Percentiles rank a stretch among this genome's conserved stretches.
These are phyloP conservation scores for Trametes sanguinea DNA, from an alignment of 768 basidiomycete genomes.

Conservation along the genomic window DNA sequence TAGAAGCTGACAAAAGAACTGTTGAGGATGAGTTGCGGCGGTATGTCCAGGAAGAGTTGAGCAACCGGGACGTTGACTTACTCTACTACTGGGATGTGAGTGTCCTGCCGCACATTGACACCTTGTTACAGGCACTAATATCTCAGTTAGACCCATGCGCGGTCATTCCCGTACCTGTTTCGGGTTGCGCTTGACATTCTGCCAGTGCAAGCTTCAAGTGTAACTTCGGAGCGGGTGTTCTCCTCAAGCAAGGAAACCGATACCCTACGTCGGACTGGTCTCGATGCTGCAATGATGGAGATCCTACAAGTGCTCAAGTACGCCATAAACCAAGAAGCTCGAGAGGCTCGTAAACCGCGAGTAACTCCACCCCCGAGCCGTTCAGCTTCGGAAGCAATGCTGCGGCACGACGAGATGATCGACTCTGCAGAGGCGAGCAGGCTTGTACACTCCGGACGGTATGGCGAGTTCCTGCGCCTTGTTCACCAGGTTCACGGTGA, in stretches of 20 bases:
- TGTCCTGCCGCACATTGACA: not conserved
- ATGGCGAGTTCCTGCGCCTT: no score
- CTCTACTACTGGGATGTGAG: slow-evolving; percentile 2
- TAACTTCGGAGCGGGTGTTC: not conserved
- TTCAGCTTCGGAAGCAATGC: not conserved
- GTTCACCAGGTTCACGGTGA: no score
- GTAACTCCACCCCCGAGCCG: not conserved
- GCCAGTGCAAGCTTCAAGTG: slow-evolving; percentile 3
- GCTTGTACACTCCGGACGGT: no score
- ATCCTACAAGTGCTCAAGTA: slow-evolving; percentile 7
- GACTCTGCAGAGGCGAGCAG: no score
- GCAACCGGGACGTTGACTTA: not conserved
- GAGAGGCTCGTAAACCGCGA: not conserved
- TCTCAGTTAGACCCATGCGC: not conserved
- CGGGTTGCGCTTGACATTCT: slow-evolving; percentile 8
- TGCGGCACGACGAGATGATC: not conserved
- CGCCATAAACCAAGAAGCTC: not conserved
- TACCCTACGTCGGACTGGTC: not conserved
- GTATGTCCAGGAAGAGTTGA: no score
- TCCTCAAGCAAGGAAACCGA: not conserved
- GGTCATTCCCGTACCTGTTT: not conserved
- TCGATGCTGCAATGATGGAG: not conserved
- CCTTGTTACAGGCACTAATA: not conserved
- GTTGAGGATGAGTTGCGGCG: no score
- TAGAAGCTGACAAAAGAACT: no score